phyloP scores from a whole-genome alignment of 495 filamentous ascomycete species.

The Aspergillus baeticus region DNA sequence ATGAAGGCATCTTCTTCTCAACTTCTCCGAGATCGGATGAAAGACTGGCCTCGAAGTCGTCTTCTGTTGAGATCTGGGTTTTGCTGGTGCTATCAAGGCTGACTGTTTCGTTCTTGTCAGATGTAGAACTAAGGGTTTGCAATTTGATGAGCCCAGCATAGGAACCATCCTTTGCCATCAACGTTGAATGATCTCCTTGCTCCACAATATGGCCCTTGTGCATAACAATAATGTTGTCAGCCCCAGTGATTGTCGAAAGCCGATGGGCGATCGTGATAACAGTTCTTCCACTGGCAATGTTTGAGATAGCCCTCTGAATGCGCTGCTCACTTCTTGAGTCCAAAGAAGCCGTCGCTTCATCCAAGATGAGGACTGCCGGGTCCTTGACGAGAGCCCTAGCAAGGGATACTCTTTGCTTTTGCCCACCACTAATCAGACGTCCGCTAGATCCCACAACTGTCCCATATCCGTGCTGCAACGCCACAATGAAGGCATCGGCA shows the following conservation, averaged over 20 bases:
- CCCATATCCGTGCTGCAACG: conserved; percentile 49
- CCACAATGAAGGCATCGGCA: conserved; percentile 42
- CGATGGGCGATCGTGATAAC: conserved; percentile 50
- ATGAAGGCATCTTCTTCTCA: conserved; percentile 18
- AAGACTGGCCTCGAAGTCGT: conserved; percentile 9
- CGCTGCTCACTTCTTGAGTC: conserved; percentile 54
- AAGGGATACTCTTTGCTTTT: conserved; percentile 66
- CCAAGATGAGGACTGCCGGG: conserved; percentile 77
- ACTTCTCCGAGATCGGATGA: conserved; percentile 16
- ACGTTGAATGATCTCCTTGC: conserved; percentile 48
- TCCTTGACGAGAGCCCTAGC: conserved; percentile 72
- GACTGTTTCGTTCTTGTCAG: conserved; percentile 22
- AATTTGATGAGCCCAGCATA: conserved; percentile 48
- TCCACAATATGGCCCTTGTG: conserved; percentile 54
- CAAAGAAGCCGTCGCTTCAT: conserved; percentile 70
- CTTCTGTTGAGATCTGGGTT: conserved; percentile 14
- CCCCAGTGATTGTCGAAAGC: conserved; percentile 50
- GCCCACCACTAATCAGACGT: conserved; percentile 58
- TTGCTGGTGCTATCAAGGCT: conserved; percentile 24
- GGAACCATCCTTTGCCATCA: conserved; percentile 38
- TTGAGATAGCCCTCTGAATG: conserved; percentile 51
- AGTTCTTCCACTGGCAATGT: conserved; percentile 44
- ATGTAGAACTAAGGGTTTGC: conserved; percentile 34
- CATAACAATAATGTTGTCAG: conserved; percentile 68
- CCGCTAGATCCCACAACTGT: conserved; percentile 57